These are phyloP conservation scores for Phialophora macrospora DNA, from an alignment of 2,329 filamentous ascomycete species.

Conservation along the genomic window DNA sequence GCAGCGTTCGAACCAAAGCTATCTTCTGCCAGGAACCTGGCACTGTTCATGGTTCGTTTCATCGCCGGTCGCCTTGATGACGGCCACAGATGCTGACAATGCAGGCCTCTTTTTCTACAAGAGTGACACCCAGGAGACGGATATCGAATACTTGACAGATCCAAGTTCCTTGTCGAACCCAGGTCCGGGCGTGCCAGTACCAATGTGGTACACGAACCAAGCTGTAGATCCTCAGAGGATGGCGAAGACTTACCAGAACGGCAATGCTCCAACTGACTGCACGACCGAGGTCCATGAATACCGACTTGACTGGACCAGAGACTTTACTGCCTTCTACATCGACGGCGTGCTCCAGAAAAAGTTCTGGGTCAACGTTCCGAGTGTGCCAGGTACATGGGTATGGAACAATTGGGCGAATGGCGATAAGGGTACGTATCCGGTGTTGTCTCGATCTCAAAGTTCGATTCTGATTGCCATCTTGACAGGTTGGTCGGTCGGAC, in stretches of 20 bases:
- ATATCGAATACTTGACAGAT: slow-evolving; percentile 39
- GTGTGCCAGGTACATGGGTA: slow-evolving; percentile 32
- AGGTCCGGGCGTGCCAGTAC: slow-evolving; percentile 25
- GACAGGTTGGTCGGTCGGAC: slow-evolving; percentile 33
- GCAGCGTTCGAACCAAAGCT: slow-evolving; percentile 37
- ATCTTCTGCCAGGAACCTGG: slow-evolving; percentile 36
- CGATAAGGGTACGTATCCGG: slow-evolving; percentile 29
- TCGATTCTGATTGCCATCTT: slow-evolving; percentile 2
- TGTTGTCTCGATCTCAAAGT: neutral
- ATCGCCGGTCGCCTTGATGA: neutral
- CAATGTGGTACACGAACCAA: slow-evolving; percentile 37
- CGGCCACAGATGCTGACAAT: slow-evolving; percentile 9
- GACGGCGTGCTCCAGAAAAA: slow-evolving; percentile 33
- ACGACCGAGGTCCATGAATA: slow-evolving; percentile 36
- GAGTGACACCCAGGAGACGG: slow-evolving; percentile 35
- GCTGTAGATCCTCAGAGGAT: slow-evolving; percentile 24
- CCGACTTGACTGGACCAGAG: slow-evolving; percentile 36
- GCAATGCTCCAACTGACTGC: slow-evolving; percentile 31
- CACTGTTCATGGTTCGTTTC: slow-evolving; percentile 35
- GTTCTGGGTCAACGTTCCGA: slow-evolving; percentile 34
- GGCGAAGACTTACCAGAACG: slow-evolving; percentile 25
- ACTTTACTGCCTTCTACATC: slow-evolving; percentile 37
- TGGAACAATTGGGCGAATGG: slow-evolving; percentile 40
- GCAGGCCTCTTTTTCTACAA: slow-evolving; percentile 37
- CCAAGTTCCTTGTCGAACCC: slow-evolving; percentile 35